Base-by-base conservation (phyloP, 768 basidiomycete genomes). In the Lyophyllum semitale region DNA sequence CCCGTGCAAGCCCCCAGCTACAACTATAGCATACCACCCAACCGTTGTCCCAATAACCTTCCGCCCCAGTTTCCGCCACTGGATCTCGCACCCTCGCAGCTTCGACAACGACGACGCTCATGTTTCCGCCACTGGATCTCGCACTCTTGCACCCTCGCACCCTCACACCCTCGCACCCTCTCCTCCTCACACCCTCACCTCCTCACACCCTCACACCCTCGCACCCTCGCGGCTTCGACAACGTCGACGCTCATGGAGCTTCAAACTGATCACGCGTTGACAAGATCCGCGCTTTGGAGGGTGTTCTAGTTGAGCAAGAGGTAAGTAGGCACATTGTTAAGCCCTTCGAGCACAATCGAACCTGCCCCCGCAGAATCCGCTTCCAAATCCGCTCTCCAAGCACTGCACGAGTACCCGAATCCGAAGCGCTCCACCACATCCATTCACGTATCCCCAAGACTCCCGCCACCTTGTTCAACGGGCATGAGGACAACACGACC, bases 221-320 rank as follows among this genome's bases (percentile, higher is more conserved):
- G 46, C 61, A 13, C 57, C 71, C 25, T 53, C 61, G n/a, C 68
- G 64, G 42, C 58, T 58, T 43, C 62, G 20, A 59, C 72, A 20
- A 61, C 69, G 2, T 52, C 67, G 1, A 68, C 73, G 0, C 68
- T 81, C 44, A 74, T 77, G 23, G 85, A 90, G 13, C 81, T 99
- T 6, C 95, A n/a, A n/a, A n/a, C 12, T 80, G 87, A 2, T 76
- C 71, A 15, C 93, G 97, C 63, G 81, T 92, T 35, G 91, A 94
- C 59, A 93, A 78, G 69, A 88, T 95, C 48, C 84, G 87, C 37
- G 85, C 87, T 23, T 76, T 99, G 35, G 96, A 98, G 64, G 82
- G 78, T 27, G 82, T 91, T 58, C 76, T 96, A 33, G 79, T 80
- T 1, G 94, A 97, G 71, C 93, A 98, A 61, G 94, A 97, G 54